phyloP scores from a whole-genome alignment of 306 rosid genomes.

The Prunus campanulata region DNA sequence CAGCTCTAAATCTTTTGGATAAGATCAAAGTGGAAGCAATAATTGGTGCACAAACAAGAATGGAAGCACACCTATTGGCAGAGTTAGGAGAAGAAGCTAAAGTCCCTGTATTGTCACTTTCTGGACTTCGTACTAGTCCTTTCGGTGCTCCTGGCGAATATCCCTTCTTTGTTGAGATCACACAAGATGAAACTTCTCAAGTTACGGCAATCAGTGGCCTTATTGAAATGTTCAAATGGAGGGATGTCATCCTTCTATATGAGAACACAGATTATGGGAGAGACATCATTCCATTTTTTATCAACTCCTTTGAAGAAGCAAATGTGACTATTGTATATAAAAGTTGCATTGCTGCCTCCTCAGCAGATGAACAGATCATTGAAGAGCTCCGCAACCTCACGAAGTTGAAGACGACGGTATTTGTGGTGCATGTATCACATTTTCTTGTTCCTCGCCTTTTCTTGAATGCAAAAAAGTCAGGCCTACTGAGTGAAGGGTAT shows the following conservation, averaged over 20 bases:
- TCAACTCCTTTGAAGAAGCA: too few relatives aligned
- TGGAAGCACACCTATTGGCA: neutral
- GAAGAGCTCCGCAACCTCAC: slow-evolving; percentile 8
- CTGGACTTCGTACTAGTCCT: neutral
- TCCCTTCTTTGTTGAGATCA: neutral
- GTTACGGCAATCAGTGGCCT: neutral
- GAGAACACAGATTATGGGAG: neutral
- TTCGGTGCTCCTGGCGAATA: neutral
- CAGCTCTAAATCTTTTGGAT: too few relatives aligned
- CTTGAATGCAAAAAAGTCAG: neutral
- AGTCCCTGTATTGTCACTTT: slow-evolving; percentile 9
- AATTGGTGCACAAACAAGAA: too few relatives aligned
- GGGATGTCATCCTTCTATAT: slow-evolving; percentile 5
- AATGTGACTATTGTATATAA: neutral
- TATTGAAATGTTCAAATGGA: slow-evolving; percentile 6
- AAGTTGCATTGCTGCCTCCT: neutral
- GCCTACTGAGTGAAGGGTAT: neutral
- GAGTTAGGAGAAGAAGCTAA: slow-evolving; percentile 12
- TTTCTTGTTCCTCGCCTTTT: neutral
- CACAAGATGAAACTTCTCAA: neutral
- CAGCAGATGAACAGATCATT: neutral
- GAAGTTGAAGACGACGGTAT: neutral
- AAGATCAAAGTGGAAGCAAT: too few relatives aligned
- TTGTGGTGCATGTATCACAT: slow-evolving; percentile 10
- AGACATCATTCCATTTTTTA: too few relatives aligned